Evolutionary conservation across 2,329 filamentous ascomycete genomes (phyloP), one percentile per base, ranked within the genome.

Genomic region (Aureobasidium sp.): DNA sequence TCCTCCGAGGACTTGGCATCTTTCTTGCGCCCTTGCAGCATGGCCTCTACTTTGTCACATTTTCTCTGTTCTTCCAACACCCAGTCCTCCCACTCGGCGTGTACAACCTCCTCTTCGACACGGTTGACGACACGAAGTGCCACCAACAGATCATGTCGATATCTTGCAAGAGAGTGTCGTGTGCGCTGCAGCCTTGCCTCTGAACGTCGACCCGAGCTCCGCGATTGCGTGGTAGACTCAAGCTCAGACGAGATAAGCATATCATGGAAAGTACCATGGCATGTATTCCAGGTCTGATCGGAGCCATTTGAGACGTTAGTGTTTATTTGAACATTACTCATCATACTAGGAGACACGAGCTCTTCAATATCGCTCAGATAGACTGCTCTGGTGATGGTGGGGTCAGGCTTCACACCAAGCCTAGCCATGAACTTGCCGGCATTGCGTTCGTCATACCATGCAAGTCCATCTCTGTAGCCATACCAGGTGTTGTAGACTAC

Each of bases 21-120:
- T 25, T 59, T 57, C 29, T 56, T 57, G 35, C 59, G 66, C 22
- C 66, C 66, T 24, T 62, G 65, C 19, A 85, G 64, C 60, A 82
- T 68, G 12, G 64, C 66, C 35, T 77, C 74, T 6, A 82, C 68
- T 63, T 85, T 79, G 54, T 81, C 80, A 67, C 93, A 98, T 44
- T 87, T 80, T 29, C 76, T 70, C 58, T 83, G 84, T 71, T 98
- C 93, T 60, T 88, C 85, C 3, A 79, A 70, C 25, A 97, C 77
- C 90, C 91, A 98, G 58, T 88, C 87, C 71, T 95, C 90, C 85
- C 90, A 98, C 68, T 96, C 91, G 0, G 86, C 85, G 63, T 83
- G 80, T 51, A 97, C 70, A 67, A 95, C 84, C 68, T 96, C 90
- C 55, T 80, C 79, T 74, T 97, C 93, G 24, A 97, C 83, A 54